A percentile compares a stretch with the other conserved stretches of the same genome.
Conservation (phyloP, 768 basidiomycete genomes). For the Tylopilus intermedius region DNA sequence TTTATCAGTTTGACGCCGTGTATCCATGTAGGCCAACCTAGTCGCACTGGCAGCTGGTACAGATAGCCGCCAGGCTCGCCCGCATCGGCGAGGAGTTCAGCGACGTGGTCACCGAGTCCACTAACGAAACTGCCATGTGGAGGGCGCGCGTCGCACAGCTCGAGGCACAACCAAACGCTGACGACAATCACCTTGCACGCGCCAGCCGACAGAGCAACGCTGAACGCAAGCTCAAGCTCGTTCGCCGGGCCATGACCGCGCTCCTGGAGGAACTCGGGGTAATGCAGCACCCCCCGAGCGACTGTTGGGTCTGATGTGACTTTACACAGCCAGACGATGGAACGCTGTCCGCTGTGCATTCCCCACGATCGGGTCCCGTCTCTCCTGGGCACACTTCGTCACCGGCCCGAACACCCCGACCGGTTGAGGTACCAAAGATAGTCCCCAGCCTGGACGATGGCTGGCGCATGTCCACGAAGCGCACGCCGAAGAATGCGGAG, state of each 20-base stretch:
- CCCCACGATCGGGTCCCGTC: constrained; percentile 7
- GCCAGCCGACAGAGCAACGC: constrained; percentile 32
- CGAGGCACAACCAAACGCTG: constrained; percentile 26
- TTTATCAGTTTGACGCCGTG: background rate
- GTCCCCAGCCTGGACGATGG: constrained; percentile 16
- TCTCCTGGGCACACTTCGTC: background rate
- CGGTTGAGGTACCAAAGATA: constrained; percentile 3
- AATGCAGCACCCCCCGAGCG: constrained; percentile 2
- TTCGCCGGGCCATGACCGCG: constrained; percentile 38
- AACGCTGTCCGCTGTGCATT: constrained; percentile 6
- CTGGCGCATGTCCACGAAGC: constrained; percentile 41
- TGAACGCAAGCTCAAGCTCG: constrained; percentile 29
- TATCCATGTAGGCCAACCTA: background rate
- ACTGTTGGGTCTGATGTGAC: constrained; percentile 1
- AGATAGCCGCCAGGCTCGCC: constrained; percentile 25
- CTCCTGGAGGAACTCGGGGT: constrained; percentile 41
- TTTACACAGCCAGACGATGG: constrained; percentile 21
- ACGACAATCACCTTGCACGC: constrained; percentile 27
- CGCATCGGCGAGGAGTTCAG: constrained; percentile 31
- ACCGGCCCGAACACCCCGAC: constrained; percentile 7
- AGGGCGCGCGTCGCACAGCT: constrained; percentile 34
- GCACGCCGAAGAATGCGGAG: constrained; percentile 33
- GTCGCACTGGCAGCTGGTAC: constrained; percentile 14
- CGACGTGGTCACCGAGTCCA: constrained; percentile 14
- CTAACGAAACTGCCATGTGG: constrained; percentile 22